Base-by-base conservation (phyloP, 176 grass and related monocot genomes). In the Saccharum spontaneum region DNA sequence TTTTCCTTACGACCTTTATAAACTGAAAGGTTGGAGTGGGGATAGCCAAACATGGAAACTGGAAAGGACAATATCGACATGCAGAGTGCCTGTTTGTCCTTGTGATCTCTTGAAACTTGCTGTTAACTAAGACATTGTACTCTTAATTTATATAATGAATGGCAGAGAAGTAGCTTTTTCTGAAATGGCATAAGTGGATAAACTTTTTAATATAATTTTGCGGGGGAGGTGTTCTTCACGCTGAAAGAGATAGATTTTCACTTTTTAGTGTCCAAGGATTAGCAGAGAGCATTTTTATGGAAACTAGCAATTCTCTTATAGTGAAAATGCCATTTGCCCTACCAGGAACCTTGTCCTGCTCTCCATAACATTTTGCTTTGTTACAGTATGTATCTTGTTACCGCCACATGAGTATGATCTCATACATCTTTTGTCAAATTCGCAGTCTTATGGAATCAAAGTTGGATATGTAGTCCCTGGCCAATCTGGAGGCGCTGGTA, bases 371-470 rank as follows among this genome's bases (percentile, higher is more conserved):
- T 30, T 67, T 10, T n/a, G 11, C 30, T 55, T 86, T 67, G 16
- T 79, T 82, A 71, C 3, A 26, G 16, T 64, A 10, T 7, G 6
- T 39, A 22, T 18, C 6, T 9, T 73, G 26, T 59, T 66, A 18
- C 38, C 2, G 7, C 12, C 60, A 39, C 22, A 14, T 22, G 22
- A 54, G 13, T 40, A 75, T 77, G 34, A 67, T 49, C 28, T 79
- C 14, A 80, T 64, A 45, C 3, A 60, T 40, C 8, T 48, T 44
- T 37, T 50, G 23, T 77, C 1, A 55, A 78, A 73, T 45, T 55
- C 69, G 71, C 88, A 95, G 93, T 86, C 93, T 10, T 86, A 82
- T 75, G 93, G 93, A 66, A 90, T 95, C 85, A 95, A 95, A 86
- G 79, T 92, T 59, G 93, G 93, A 55, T 86, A 88, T 49, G 76